phyloP scores from a whole-genome alignment of 179 eudicot genomes.

The Silene noctiflora region DNA sequence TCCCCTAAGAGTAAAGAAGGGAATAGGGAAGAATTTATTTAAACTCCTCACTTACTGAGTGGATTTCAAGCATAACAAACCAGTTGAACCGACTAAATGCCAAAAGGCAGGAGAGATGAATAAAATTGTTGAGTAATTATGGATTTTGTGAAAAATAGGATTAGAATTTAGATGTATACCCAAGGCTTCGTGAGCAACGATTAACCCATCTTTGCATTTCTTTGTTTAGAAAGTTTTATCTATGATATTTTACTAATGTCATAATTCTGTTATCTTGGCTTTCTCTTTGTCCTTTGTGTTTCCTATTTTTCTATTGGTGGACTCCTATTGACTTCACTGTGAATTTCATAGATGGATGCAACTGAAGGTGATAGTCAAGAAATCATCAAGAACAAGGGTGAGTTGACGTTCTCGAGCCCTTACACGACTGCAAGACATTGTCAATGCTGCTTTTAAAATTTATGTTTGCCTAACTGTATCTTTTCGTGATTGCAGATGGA shows the following conservation, averaged over 20 bases:
- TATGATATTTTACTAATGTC: background rate
- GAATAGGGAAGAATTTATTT: background rate
- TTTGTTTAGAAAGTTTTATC: background rate
- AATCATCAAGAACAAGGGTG: constrained; percentile 37
- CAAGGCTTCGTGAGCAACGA: background rate
- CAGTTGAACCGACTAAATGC: constrained; percentile 1
- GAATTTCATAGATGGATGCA: constrained; percentile 41
- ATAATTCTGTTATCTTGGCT: background rate
- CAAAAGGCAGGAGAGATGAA: background rate
- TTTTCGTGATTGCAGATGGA: constrained; percentile 45
- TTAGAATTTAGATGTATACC: background rate
- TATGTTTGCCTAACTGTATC: constrained; percentile 12
- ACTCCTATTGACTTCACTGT: constrained; percentile 1
- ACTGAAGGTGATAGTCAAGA: constrained; percentile 46
- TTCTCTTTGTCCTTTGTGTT: background rate
- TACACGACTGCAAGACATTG: background rate
- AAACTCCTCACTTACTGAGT: background rate
- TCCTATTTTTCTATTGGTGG: background rate
- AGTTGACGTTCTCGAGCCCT: constrained; percentile 4
- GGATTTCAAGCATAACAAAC: background rate
- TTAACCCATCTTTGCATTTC: background rate
- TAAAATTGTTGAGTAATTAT: background rate
- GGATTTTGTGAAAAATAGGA: background rate
- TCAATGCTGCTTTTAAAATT: background rate
- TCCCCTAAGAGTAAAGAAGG: background rate